phyloP scores from a whole-genome alignment of 2,329 filamentous ascomycete species.

The Pseudogymnoascus sp. region DNA sequence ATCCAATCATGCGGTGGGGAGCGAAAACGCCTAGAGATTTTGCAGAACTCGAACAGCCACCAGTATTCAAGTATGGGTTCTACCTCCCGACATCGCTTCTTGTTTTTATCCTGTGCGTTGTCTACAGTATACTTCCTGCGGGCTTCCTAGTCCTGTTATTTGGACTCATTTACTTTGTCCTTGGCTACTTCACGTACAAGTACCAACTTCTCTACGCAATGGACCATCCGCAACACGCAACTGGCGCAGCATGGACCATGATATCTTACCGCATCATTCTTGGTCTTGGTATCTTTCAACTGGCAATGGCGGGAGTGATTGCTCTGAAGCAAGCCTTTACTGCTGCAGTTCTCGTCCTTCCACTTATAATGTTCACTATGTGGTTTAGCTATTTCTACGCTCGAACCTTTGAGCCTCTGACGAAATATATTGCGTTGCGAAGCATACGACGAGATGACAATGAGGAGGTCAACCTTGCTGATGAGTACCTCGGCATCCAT shows the following conservation, averaged over 20 bases:
- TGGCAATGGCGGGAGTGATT: constrained; percentile 83
- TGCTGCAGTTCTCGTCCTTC: constrained; percentile 63
- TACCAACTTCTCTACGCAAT: constrained; percentile 97
- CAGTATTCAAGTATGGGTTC: constrained; percentile 90
- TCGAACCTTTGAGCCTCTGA: constrained; percentile 76
- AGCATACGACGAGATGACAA: constrained; percentile 65
- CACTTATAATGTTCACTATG: constrained; percentile 69
- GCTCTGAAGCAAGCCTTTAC: constrained; percentile 66
- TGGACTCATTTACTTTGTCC: constrained; percentile 72
- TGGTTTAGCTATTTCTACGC: constrained; percentile 86
- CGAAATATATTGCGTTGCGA: constrained; percentile 82
- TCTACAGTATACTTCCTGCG: constrained; percentile 78
- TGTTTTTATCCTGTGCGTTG: constrained; percentile 88
- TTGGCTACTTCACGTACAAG: constrained; percentile 88
- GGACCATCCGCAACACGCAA: constrained; percentile 93
- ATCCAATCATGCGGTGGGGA: constrained; percentile 68
- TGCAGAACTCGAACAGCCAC: constrained; percentile 71
- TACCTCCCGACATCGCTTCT: constrained; percentile 88
- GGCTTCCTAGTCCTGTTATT: constrained; percentile 77
- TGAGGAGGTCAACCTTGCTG: constrained; percentile 36
- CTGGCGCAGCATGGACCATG: constrained; percentile 90
- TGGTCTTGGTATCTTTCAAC: constrained; percentile 79
- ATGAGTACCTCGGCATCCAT: constrained; percentile 28
- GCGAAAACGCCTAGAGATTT: constrained; percentile 88
- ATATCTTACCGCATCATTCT: constrained; percentile 88